phyloP scores from a whole-genome alignment of 1,139 yeast species.

The Yamadazyma trypodendri region DNA sequence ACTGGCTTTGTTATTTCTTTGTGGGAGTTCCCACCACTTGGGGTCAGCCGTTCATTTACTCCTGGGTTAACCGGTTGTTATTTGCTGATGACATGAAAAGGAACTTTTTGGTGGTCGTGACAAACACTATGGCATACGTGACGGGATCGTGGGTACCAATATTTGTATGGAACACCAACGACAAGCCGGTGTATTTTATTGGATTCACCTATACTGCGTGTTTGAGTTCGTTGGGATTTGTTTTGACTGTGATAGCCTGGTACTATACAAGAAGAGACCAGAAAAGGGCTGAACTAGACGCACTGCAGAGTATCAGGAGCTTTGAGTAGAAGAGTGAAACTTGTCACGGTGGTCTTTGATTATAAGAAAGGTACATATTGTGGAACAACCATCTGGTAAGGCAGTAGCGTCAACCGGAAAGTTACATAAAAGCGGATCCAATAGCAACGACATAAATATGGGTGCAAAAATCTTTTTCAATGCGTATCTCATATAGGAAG shows the following conservation, averaged over 20 bases:
- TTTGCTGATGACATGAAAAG: constrained; percentile 49
- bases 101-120: constrained; percentile 47
- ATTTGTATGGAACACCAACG: constrained; percentile 49
- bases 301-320: too few relatives aligned
- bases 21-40: constrained; percentile 46
- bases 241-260: constrained; percentile 31
- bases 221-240: constrained; percentile 39
- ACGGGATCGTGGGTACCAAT: constrained; percentile 50
- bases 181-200: constrained; percentile 44
- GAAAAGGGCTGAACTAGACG: background rate
- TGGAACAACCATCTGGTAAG: too few relatives aligned
- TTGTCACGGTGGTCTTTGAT: too few relatives aligned
- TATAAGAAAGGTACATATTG: too few relatives aligned
- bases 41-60: constrained; percentile 47
- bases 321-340: too few relatives aligned
- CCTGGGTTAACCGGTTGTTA: constrained; percentile 53
- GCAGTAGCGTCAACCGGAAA: too few relatives aligned
- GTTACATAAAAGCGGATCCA: too few relatives aligned
- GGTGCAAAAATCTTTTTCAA: too few relatives aligned
- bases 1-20: constrained; percentile 49
- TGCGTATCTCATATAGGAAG: too few relatives aligned
- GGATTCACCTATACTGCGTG: constrained; percentile 54
- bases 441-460: too few relatives aligned
- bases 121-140: constrained; percentile 53
- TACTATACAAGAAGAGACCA: constrained; percentile 33